These are phyloP conservation scores for Aspergillus biplanus DNA, from an alignment of 495 filamentous ascomycete genomes.

Conservation along the genomic window DNA sequence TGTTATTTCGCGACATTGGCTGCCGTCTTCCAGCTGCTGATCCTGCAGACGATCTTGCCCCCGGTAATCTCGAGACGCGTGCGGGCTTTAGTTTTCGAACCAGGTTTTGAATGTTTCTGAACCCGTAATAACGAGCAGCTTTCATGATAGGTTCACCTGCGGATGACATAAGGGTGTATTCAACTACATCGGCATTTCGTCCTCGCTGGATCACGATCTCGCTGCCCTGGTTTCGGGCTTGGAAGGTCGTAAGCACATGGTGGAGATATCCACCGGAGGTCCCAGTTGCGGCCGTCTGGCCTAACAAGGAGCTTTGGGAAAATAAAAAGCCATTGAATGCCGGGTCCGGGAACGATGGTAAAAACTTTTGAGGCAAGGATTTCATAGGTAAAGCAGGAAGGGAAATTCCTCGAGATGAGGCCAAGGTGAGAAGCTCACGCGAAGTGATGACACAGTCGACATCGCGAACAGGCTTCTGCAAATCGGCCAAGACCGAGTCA, in stretches of 20 bases:
- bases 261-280: conserved; percentile 89
- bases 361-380: conserved; percentile 41
- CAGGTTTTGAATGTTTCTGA: conserved; percentile 96
- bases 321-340: conserved; percentile 74
- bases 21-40: conserved; percentile 42
- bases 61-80: conserved; percentile 73
- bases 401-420: conserved; percentile 72
- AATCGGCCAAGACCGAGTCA: conserved; percentile 26
- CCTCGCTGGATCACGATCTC: conserved; percentile 70
- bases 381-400: conserved; percentile 69
- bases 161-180: conserved; percentile 66
- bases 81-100: conserved; percentile 86
- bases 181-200: conserved; percentile 87
- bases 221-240: conserved; percentile 68
- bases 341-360: conserved; percentile 67
- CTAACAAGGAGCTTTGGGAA: conserved; percentile 25
- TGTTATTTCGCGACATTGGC: conserved; percentile 37
- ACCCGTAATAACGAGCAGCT: conserved; percentile 91
- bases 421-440: conserved; percentile 87
- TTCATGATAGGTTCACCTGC: conserved; percentile 67
- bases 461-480: conserved; percentile 68
- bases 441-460: conserved; percentile 98
- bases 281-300: conserved; percentile 54
- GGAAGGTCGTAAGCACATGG: conserved; percentile 74
- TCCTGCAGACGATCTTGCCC: conserved; percentile 55